Evolutionary conservation across 495 filamentous ascomycete genomes (phyloP).

Genomic region (Trichodelitschia bisporula): DNA sequence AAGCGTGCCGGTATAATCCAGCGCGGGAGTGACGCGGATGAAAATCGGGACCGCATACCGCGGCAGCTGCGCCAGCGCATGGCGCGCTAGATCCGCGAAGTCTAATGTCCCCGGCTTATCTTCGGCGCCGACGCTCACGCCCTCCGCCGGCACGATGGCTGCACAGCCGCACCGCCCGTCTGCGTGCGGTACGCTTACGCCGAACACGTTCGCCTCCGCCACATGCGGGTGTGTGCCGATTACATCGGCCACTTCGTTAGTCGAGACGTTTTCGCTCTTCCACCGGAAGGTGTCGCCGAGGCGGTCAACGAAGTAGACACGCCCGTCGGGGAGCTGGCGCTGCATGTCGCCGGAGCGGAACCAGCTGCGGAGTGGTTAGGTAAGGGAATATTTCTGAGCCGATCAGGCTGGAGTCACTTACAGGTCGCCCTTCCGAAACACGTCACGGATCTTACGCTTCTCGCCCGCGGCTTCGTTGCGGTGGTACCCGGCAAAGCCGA

Average conservation of each 20-base stretch:
- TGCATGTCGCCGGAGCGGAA: slow-evolving; percentile 11
- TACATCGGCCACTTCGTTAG: slow-evolving; percentile 15
- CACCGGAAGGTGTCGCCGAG: slow-evolving; percentile 90
- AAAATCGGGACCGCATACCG: slow-evolving; percentile 16
- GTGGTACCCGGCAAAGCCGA: slow-evolving; percentile 4
- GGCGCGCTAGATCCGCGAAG: slow-evolving; percentile 8
- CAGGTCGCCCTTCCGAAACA: slow-evolving; percentile 11
- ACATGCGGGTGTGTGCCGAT: slow-evolving; percentile 12
- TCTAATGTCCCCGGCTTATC: slow-evolving; percentile 4
- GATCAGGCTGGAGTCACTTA: slow-evolving; percentile 2
- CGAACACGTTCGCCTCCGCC: slow-evolving; percentile 17
- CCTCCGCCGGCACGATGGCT: slow-evolving; percentile 6
- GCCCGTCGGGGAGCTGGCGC: slow-evolving; percentile 5
- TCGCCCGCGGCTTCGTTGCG: slow-evolving; percentile 6
- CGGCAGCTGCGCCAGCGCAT: slow-evolving; percentile 10
- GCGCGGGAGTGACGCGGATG: slow-evolving; percentile 9
- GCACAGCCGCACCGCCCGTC: slow-evolving; percentile 8
- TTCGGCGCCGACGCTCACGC: slow-evolving; percentile 4
- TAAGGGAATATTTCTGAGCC: too few species aligned
- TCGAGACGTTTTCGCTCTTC: slow-evolving; percentile 53
- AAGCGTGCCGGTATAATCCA: slow-evolving; percentile 11
- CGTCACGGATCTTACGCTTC: slow-evolving; percentile 6
- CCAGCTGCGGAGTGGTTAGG: slow-evolving; percentile 6
- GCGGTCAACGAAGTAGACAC: slow-evolving; percentile 16
- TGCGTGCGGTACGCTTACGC: slow-evolving; percentile 11